These are phyloP conservation scores for Malus fusca DNA, from an alignment of 306 rosid genomes.

Conservation along the genomic window DNA sequence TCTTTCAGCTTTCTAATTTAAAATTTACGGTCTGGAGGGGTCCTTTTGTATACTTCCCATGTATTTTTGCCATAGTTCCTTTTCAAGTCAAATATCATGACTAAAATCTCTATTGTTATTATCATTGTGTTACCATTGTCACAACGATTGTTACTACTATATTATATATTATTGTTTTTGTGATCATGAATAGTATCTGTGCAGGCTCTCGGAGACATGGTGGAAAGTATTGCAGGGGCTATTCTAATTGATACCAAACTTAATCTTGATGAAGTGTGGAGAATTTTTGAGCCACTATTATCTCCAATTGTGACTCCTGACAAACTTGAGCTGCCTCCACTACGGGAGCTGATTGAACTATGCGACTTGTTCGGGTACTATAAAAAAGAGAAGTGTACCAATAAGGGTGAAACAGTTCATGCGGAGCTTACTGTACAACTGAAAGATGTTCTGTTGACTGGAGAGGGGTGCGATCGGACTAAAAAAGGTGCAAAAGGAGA, in stretches of 20 bases:
- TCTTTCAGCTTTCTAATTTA: not conserved
- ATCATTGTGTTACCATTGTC: not conserved
- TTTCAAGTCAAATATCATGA: not conserved
- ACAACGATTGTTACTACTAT: not conserved
- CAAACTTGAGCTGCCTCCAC: constrained; percentile 74
- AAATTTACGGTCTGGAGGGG: not conserved
- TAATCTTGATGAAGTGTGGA: constrained; percentile 73
- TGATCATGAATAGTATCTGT: constrained; percentile 4
- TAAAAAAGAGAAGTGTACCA: constrained; percentile 44
- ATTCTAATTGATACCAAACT: constrained; percentile 77
- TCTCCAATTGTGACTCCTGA: constrained; percentile 97
- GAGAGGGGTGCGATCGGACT: constrained; percentile 40
- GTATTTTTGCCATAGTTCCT: not conserved
- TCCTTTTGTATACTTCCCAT: not conserved
- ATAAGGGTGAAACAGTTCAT: constrained; percentile 39
- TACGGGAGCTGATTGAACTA: constrained; percentile 57
- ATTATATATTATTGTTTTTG: constrained; percentile 4
- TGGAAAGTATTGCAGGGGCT: constrained; percentile 95
- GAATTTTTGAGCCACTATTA: constrained; percentile 60
- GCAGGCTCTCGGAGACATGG: constrained; percentile 90
- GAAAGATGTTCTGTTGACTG: constrained; percentile 43
- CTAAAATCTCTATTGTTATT: not conserved
- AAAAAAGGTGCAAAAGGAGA: constrained; percentile 71
- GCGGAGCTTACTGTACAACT: constrained; percentile 64
- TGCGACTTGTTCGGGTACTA: constrained; percentile 72